These are phyloP conservation scores for Asclepias syriaca DNA, from an alignment of 257 asterid species.

Conservation along the genomic window DNA sequence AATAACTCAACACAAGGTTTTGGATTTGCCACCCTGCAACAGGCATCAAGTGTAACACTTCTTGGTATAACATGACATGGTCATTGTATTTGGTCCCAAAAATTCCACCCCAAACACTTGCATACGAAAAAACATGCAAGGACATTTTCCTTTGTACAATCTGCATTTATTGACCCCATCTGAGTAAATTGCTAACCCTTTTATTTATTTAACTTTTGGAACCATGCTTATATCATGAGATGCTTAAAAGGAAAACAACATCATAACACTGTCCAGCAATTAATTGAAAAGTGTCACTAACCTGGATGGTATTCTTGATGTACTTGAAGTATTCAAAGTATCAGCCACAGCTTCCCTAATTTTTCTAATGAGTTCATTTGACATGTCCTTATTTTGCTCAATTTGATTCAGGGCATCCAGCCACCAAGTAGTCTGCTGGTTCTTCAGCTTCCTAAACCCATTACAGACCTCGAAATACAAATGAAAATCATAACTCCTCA, in stretches of 20 bases:
- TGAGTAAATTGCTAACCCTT: neutral
- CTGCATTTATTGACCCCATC: neutral
- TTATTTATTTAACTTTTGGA: neutral
- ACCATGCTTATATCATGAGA: neutral
- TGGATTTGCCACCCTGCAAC: neutral
- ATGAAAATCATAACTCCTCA: slow-evolving; percentile 1
- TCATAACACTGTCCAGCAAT: neutral
- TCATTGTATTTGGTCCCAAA: neutral
- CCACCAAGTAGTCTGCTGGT: slow-evolving; percentile 74
- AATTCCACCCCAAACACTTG: neutral
- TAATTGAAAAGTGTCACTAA: slow-evolving; percentile 29
- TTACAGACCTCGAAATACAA: slow-evolving; percentile 48
- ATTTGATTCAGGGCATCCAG: slow-evolving; percentile 74
- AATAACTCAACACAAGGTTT: neutral
- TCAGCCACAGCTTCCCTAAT: slow-evolving; percentile 77
- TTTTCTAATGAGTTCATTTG: slow-evolving; percentile 55
- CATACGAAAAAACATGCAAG: neutral
- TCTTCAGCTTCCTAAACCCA: slow-evolving; percentile 46
- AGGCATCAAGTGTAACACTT: neutral
- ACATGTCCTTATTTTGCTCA: slow-evolving; percentile 66
- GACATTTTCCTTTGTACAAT: neutral
- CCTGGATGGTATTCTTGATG: slow-evolving; percentile 68
- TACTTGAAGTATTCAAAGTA: slow-evolving; percentile 41
- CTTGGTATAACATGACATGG: neutral
- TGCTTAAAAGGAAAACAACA: neutral